Conservation (phyloP, 1,284 basidiomycete species). For the Cutaneotrichosporon arboriforme region DNA sequence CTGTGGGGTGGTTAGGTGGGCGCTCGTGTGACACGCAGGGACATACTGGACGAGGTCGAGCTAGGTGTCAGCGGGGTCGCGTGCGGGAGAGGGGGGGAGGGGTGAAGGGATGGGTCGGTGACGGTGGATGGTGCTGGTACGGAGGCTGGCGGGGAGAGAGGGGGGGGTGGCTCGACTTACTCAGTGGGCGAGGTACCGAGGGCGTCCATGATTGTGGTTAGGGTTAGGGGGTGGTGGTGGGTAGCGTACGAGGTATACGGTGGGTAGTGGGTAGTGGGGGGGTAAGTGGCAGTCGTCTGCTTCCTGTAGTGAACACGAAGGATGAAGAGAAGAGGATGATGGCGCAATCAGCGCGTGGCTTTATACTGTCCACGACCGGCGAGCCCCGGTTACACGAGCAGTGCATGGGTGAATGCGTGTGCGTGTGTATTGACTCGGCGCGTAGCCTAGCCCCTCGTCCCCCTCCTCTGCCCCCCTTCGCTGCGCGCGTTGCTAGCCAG, state of each 20-base stretch:
- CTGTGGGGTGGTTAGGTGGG: slow-evolving; percentile 20
- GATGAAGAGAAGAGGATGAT: not conserved
- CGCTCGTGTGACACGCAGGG: not conserved
- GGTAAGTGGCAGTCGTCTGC: not conserved
- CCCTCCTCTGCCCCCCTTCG: no score
- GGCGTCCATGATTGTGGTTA: slow-evolving; percentile 21
- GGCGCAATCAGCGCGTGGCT: not conserved
- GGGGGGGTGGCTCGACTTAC: slow-evolving; percentile 24
- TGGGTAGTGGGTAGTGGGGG: not conserved
- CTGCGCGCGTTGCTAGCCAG: no score
- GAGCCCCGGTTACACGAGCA: no score
- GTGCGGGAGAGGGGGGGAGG: not conserved
- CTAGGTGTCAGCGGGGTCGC: slow-evolving; percentile 10
- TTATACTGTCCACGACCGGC: not conserved
- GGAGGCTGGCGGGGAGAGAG: not conserved
- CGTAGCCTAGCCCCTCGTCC: no score
- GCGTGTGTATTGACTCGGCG: no score
- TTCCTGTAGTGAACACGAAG: no score
- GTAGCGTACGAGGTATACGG: not conserved
- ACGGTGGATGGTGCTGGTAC: not conserved
- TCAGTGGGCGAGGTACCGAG: slow-evolving; percentile 41
- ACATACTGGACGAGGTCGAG: slow-evolving; percentile 21
- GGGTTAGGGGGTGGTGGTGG: not conserved
- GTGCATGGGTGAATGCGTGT: not conserved
- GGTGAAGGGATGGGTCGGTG: not conserved